These are phyloP conservation scores for Rhodotorula taiwanensis DNA, from an alignment of 768 basidiomycete genomes.

Conservation along the genomic window DNA sequence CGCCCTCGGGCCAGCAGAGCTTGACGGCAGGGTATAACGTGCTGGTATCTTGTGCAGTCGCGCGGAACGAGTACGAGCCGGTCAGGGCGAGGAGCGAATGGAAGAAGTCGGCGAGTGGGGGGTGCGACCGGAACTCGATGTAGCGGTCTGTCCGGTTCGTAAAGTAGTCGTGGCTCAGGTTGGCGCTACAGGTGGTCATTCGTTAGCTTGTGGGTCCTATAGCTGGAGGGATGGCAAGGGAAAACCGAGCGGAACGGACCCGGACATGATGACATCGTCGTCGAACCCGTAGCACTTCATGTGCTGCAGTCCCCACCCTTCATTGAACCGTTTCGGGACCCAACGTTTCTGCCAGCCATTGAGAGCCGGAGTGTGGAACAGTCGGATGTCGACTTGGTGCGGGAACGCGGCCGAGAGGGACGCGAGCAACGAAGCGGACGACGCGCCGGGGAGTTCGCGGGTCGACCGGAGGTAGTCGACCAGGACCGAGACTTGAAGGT, in stretches of 20 bases:
- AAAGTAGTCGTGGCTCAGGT: constrained; percentile 87
- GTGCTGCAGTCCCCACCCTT: constrained; percentile 99
- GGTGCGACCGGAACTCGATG: constrained; percentile 61
- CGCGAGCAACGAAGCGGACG: constrained; percentile 53
- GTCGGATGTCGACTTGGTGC: constrained; percentile 62
- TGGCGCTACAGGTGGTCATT: constrained; percentile 57
- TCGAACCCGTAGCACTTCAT: constrained; percentile 92
- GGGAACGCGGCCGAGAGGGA: constrained; percentile 69
- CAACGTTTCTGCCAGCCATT: constrained; percentile 64
- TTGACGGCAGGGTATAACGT: constrained; percentile 9
- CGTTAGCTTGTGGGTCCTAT: no score
- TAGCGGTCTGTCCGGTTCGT: constrained; percentile 93
- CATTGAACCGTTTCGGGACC: constrained; percentile 88
- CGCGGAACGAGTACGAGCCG: constrained; percentile 62
- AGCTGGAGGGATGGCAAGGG: neutral
- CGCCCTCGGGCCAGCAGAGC: constrained; percentile 21
- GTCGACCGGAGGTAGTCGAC: constrained; percentile 62
- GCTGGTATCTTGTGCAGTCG: constrained; percentile 24
- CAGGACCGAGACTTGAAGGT: constrained; percentile 62
- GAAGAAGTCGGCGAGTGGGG: constrained; percentile 70
- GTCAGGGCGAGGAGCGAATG: constrained; percentile 64
- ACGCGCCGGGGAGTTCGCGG: constrained; percentile 44
- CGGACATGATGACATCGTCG: constrained; percentile 83
- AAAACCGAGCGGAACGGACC: constrained; percentile 52
- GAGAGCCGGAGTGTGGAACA: constrained; percentile 83